Base-by-base conservation (phyloP, 805 yeast genomes). In the Yamadazyma ubonensis region DNA sequence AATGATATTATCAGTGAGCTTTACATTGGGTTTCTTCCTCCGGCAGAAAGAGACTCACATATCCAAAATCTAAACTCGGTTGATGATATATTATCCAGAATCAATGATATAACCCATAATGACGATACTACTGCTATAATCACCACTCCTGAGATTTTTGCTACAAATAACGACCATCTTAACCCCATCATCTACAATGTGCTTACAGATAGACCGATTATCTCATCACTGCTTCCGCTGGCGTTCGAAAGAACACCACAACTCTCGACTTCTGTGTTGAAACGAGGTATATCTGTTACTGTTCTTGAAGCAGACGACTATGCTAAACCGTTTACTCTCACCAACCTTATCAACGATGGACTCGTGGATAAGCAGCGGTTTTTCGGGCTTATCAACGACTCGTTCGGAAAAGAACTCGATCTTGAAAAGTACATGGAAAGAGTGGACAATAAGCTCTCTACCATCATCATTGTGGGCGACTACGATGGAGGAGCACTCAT, bases 401-500 rank as follows among this genome's bases (percentile, higher is more conserved):
- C 96, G 2, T 93, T 93, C 53, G 80, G 82, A 4, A 78, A 80
- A 45, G 53, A 73, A 2, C 59, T 93, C n/a, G 79, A 87, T 51
- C 52, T 79, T 41, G 73, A 77, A 0, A 81, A 78, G 47, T 93
- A 90, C 55, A 61, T 88, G 17, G 43, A 66, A 2, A 67, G 99
- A 36, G 73, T 93, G 26, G 73, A 80, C 45, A 70, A 78, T 1
- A 69, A 70, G 1, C 69, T 91, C 3, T 90, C 96, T 0, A 83
- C 86, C 0, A 59, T 93, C 8, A 81, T 93, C 11, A 75, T 93
- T 10, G 87, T 91, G 2, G 98, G 98, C 0, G 93, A 91, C 54
- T 93, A 93, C 58, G 96, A 90, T 49, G 98, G 98, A 2, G 89
- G 87, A 12, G 97, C 98, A 0, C 83, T 93, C 11, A 75, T 91